phyloP scores from a whole-genome alignment of 2,329 filamentous ascomycete species.

The Colletotrichum viniferum region DNA sequence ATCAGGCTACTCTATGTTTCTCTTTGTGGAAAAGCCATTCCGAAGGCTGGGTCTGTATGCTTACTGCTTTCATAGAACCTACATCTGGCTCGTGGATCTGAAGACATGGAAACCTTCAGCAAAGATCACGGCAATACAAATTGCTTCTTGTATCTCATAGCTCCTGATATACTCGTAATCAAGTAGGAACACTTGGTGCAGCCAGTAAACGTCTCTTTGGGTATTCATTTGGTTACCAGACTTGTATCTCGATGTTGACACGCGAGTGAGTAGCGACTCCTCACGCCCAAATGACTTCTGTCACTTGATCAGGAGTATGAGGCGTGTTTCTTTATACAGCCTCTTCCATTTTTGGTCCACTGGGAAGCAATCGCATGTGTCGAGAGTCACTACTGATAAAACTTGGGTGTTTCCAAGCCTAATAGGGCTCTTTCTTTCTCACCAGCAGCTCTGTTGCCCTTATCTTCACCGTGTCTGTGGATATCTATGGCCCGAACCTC shows the following conservation, averaged over 20 bases:
- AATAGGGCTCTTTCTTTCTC: neutral
- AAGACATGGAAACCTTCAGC: neutral
- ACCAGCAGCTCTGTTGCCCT: neutral
- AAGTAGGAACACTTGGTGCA: neutral
- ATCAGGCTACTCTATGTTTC: neutral
- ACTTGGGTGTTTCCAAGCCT: neutral
- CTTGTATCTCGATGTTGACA: neutral
- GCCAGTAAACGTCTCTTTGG: neutral
- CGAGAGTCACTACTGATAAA: neutral
- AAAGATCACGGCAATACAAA: neutral
- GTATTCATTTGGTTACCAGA: neutral
- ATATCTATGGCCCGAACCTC: neutral
- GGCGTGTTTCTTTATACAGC: neutral
- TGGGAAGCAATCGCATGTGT: neutral
- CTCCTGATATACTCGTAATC: neutral
- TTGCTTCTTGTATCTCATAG: neutral
- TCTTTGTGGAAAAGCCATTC: neutral
- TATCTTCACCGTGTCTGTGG: neutral
- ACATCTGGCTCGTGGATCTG: neutral
- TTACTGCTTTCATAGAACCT: neutral
- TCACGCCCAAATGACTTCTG: neutral
- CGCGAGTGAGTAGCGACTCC: neutral
- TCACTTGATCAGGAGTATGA: neutral
- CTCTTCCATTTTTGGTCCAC: neutral
- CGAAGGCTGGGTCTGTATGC: neutral